Conservation (phyloP, 1,284 basidiomycete genomes). For the Fomitopsis palustris region DNA sequence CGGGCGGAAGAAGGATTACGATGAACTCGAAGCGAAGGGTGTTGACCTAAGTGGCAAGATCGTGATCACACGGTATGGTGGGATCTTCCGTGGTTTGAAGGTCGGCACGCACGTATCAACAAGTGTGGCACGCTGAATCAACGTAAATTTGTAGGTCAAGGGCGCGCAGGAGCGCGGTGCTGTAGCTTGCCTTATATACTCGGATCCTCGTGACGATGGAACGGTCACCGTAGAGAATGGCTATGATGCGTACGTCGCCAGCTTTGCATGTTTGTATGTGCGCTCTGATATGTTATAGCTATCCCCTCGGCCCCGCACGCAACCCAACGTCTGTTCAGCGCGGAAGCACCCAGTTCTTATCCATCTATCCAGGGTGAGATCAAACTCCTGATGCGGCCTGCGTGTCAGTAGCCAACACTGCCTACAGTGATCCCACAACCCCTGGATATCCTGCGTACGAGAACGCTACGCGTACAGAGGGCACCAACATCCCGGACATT, state of each 20-base stretch:
- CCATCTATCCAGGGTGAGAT: conserved; percentile 59
- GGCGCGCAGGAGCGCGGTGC: conserved; percentile 83
- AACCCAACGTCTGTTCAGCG: conserved; percentile 83
- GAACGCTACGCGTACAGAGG: conserved; percentile 69
- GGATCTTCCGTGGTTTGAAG: conserved; percentile 82
- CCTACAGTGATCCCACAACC: conserved; percentile 70
- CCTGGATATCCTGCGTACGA: conserved; percentile 88
- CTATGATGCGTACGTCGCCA: conserved; percentile 41
- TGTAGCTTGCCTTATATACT: conserved; percentile 73
- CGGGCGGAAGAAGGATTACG: conserved; percentile 59
- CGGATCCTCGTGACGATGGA: conserved; percentile 92
- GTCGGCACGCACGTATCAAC: conserved; percentile 27
- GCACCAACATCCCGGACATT: conserved; percentile 72
- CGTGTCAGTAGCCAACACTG: background rate
- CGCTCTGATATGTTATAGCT: conserved; percentile 17
- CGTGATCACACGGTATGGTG: conserved; percentile 80
- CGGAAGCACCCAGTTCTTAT: conserved; percentile 82
- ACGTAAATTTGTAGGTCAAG: conserved; percentile 49
- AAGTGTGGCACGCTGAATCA: background rate
- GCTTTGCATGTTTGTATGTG: background rate
- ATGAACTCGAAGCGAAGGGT: conserved; percentile 27
- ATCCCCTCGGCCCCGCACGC: conserved; percentile 85
- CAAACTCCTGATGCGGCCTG: background rate
- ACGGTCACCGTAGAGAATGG: conserved; percentile 76
- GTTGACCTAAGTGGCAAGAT: conserved; percentile 77